A percentile compares a stretch with the other conserved stretches of the same genome.
These are phyloP conservation scores for Xylaria bambusicola DNA, from an alignment of 495 filamentous ascomycete genomes.

Conservation along the genomic window DNA sequence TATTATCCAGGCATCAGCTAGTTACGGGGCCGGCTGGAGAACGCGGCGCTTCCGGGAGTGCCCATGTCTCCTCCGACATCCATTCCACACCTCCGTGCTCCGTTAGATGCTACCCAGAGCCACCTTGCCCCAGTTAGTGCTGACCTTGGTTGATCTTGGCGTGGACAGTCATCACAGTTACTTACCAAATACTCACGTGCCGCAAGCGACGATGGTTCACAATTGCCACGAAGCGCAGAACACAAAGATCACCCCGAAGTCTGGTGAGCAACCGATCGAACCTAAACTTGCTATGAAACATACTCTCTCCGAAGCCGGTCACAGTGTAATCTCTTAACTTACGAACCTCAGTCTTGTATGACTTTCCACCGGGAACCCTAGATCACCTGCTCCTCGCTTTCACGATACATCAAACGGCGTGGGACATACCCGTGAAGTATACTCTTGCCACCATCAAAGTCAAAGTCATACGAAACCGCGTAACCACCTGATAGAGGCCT, in stretches of 20 bases:
- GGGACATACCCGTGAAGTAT: no score
- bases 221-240: no score
- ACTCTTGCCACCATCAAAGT: no score
- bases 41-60: background rate
- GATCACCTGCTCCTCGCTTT: background rate
- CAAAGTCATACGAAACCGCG: no score
- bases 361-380: background rate
- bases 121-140: no score
- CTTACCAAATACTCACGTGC: background rate
- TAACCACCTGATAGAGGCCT: background rate
- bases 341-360: background rate
- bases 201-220: background rate
- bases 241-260: background rate
- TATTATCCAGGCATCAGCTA: background rate
- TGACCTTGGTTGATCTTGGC: background rate
- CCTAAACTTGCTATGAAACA: background rate
- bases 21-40: background rate
- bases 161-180: no score
- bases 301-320: background rate
- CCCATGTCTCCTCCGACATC: background rate
- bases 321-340: background rate
- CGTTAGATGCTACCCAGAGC: background rate
- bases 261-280: constrained; percentile 2
- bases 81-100: constrained; percentile 1
- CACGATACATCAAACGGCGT: no score